Evolutionary conservation across 306 rosid species (phyloP), one percentile per base, ranked within the genome.

Genomic region (Quercus variabilis): DNA sequence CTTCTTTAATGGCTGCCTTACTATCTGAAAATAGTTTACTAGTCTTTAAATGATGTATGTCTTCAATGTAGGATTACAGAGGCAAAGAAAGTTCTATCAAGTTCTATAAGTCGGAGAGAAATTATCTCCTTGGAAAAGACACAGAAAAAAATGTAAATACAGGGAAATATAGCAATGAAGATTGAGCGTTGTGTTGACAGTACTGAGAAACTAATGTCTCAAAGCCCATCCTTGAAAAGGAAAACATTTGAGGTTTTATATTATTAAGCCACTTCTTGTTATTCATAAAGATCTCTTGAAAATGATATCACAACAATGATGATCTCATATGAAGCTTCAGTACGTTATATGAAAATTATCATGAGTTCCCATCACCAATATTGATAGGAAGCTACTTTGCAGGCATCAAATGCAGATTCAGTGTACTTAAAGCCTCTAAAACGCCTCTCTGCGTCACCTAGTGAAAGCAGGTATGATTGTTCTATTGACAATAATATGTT

Each of bases 381-480:
- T 76, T 80, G 57, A 38, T 35, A 74, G 59, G 23, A 81, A 41
- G 79, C 77, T 41, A 74, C 75, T 78, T 80, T 82, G 69, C 96
- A 92, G 99, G 87, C 76, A 75, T 72, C 88, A 51, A 85, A 80
- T 84, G 82, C 91, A 80, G 93, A 88, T 84, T 75, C 83, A 67
- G 83, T 78, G 76, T 83, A 82, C 67, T 73, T 82, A 81, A 91
- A 86, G 88, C 80, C 98, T 82, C 83, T 78, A 65, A 91, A 91
- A 85, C 92, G 90, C 69, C 82, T 87, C 26, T 84, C 87, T 74
- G 81, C 71, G 77, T 88, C 90, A 74, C 90, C 88, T 56, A 78
- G 72, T 72, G 83, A 75, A 74, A 86, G 71, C 92, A 91, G 98
- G 97, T 95, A 58, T 33, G 64, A 15, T 68, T 83, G 73, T 81